A percentile compares a stretch with the other conserved stretches of the same genome.
phyloP scores from a whole-genome alignment of 176 grass and related monocot genomes.

The Oryza rufipogon region DNA sequence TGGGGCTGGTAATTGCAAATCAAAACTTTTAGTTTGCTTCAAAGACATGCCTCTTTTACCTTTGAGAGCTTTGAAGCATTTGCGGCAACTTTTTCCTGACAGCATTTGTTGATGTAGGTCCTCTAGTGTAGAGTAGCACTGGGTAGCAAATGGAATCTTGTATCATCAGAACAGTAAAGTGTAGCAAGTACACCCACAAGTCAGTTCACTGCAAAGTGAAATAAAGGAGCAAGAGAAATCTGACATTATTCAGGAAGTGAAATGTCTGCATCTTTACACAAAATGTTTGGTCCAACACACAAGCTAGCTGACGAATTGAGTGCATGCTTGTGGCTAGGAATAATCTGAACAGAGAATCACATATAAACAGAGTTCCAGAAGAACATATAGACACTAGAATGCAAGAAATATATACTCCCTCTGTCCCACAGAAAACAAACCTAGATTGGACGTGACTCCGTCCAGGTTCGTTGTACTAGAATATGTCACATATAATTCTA shows the following conservation, averaged over 20 bases:
- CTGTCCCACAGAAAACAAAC: too few relatives aligned
- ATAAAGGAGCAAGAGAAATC: not conserved
- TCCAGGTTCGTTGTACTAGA: too few relatives aligned
- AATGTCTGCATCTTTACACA: not conserved
- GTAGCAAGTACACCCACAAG: not conserved
- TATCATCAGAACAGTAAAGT: not conserved
- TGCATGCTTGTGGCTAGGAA: not conserved
- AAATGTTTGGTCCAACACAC: not conserved
- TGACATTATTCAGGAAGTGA: not conserved
- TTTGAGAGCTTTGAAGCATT: not conserved
- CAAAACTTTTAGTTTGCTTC: not conserved
- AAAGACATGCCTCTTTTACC: not conserved
- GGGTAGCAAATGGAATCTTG: not conserved
- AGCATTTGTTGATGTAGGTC: not conserved
- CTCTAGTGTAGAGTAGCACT: not conserved
- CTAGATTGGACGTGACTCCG: too few relatives aligned
- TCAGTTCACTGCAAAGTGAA: not conserved
- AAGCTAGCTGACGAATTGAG: not conserved
- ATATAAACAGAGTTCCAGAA: not conserved
- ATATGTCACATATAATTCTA: too few relatives aligned
- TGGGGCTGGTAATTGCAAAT: not conserved
- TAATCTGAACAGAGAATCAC: not conserved
- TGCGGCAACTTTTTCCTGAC: not conserved
- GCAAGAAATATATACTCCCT: not conserved
- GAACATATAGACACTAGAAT: not conserved